These are phyloP conservation scores for Suillus fuscotomentosus DNA, from an alignment of 768 basidiomycete species.

Conservation along the genomic window DNA sequence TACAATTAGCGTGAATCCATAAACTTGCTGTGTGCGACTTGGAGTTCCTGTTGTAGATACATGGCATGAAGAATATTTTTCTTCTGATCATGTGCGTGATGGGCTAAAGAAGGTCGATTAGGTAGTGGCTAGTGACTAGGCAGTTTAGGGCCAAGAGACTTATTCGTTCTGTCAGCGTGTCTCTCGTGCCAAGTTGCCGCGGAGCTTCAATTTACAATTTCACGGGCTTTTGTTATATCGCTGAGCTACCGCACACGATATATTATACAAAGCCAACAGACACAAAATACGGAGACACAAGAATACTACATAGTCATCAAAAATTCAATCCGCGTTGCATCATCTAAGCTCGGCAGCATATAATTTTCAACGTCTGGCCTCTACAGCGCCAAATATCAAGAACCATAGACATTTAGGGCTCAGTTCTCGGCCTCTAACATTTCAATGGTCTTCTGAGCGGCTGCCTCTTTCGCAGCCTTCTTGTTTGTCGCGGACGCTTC, in stretches of 20 bases:
- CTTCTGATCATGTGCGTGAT: background rate
- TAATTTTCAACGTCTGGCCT: background rate
- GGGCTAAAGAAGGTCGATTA: background rate
- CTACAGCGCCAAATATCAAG: background rate
- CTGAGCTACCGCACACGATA: too few species aligned
- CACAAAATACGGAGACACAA: background rate
- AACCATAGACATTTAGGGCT: background rate
- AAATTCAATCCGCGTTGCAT: background rate
- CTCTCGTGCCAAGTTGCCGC: too few species aligned
- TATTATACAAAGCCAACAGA: background rate
- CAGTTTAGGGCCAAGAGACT: background rate
- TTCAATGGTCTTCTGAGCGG: background rate
- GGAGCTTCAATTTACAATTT: background rate
- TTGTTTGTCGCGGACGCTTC: background rate
- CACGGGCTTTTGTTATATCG: background rate
- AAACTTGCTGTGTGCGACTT: background rate
- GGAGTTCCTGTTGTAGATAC: background rate
- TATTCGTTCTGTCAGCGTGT: too few species aligned
- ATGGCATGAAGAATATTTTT: background rate
- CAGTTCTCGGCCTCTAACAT: background rate
- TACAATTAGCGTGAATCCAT: too few species aligned
- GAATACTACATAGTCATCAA: background rate
- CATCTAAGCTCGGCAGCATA: background rate
- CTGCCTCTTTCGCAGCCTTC: background rate
- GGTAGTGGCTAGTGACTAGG: background rate